phyloP scores from a whole-genome alignment of 805 yeast genomes.

The Saturnispora ahearnii region DNA sequence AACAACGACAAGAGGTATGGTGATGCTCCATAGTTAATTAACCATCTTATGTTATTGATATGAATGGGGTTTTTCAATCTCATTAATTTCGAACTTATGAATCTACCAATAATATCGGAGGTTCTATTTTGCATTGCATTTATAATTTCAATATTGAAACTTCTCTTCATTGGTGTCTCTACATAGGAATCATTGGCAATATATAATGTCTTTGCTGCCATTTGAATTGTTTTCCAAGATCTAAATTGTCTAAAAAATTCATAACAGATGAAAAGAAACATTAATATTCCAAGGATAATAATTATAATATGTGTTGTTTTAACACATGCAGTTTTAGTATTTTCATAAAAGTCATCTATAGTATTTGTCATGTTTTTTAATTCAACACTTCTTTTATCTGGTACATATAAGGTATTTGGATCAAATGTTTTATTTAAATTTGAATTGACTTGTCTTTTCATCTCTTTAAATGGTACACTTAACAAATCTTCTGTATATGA shows the following conservation, averaged over 20 bases:
- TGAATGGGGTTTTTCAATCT: constrained; percentile 12
- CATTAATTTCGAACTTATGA: constrained; percentile 12
- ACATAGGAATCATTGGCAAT: constrained; percentile 14
- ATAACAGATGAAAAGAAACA: constrained; percentile 34
- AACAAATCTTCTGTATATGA: constrained; percentile 48
- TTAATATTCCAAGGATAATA: constrained; percentile 30
- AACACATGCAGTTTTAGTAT: constrained; percentile 27
- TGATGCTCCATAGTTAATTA: constrained; percentile 43
- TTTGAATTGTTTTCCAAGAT: constrained; percentile 39
- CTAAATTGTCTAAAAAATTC: constrained; percentile 36
- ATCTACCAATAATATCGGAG: constrained; percentile 13
- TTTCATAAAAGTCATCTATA: constrained; percentile 32
- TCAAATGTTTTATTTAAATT: constrained; percentile 16
- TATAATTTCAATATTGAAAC: constrained; percentile 21
- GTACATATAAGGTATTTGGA: constrained; percentile 31
- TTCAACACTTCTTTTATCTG: constrained; percentile 26
- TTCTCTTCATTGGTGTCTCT: constrained; percentile 7
- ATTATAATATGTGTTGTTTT: constrained; percentile 32
- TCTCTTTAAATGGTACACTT: constrained; percentile 47
- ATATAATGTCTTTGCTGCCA: constrained; percentile 23
- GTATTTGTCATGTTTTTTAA: constrained; percentile 35
- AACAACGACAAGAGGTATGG: constrained; percentile 42
- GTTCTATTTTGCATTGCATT: constrained; percentile 21
- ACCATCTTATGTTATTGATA: constrained; percentile 31
- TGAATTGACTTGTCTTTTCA: constrained; percentile 32